These are phyloP conservation scores for Populus euphratica DNA, from an alignment of 345 rosid genomes.

Conservation along the genomic window DNA sequence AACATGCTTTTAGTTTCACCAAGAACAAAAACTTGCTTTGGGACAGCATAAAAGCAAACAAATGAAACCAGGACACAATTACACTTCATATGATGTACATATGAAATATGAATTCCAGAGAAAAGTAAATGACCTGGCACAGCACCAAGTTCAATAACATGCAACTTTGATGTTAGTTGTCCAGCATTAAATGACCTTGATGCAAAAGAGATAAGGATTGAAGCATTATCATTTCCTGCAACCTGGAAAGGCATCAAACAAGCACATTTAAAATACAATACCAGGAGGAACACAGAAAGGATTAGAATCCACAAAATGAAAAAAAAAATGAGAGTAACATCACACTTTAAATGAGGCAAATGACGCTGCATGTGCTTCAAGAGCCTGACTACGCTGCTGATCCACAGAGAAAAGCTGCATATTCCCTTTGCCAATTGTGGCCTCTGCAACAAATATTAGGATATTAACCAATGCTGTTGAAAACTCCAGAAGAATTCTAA, in stretches of 20 bases:
- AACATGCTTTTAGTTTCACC: background rate
- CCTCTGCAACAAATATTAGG: constrained; percentile 38
- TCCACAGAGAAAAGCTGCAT: constrained; percentile 97
- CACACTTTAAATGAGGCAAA: constrained; percentile 79
- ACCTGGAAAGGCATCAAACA: constrained; percentile 30
- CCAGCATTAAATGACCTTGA: constrained; percentile 83
- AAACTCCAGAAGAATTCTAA: background rate
- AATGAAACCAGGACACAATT: background rate
- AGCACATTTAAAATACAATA: background rate
- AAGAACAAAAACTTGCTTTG: background rate
- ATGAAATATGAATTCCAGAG: background rate
- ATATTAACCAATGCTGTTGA: background rate
- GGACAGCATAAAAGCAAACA: background rate
- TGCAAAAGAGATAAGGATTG: constrained; percentile 84
- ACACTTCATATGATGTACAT: background rate
- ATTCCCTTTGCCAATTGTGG: constrained; percentile 86
- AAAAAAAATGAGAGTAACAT: background rate
- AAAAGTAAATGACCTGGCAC: constrained; percentile 57
- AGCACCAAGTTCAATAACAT: constrained; percentile 94
- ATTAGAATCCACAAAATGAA: background rate
- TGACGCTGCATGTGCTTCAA: constrained; percentile 97
- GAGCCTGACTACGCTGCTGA: constrained; percentile 96
- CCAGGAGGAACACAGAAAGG: background rate
- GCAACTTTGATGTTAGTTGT: constrained; percentile 80
- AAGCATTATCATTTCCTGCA: constrained; percentile 87